Percentiles rank a stretch among this genome's conserved stretches.
phyloP scores from a whole-genome alignment of 2,329 filamentous ascomycete species.

The Macrophomina pseudophaseolina region DNA sequence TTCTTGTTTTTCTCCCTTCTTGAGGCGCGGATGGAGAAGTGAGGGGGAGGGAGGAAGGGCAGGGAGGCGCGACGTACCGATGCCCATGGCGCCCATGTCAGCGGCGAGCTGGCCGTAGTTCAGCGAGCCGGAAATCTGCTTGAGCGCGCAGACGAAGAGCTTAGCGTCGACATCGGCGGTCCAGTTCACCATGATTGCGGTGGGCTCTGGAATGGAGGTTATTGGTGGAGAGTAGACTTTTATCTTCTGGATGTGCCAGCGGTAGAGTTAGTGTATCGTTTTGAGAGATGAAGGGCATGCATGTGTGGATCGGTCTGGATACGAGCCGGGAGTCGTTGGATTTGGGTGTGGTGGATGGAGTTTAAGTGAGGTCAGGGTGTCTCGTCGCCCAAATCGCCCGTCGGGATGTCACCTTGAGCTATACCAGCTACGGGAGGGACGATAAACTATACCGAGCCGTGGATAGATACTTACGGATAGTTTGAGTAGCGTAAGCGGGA shows the following conservation, averaged over 20 bases:
- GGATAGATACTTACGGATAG: neutral
- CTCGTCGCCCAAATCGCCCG: neutral
- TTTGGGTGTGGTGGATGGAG: neutral
- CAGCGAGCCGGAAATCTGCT: conserved; percentile 22
- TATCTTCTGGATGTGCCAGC: neutral
- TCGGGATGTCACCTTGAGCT: neutral
- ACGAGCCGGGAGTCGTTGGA: neutral
- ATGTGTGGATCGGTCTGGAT: too few species aligned
- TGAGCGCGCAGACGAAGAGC: neutral
- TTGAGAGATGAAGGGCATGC: neutral
- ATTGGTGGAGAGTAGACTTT: neutral
- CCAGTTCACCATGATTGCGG: conserved; percentile 20
- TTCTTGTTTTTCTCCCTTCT: too few species aligned
- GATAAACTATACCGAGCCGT: neutral
- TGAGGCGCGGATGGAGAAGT: neutral
- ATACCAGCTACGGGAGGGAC: neutral
- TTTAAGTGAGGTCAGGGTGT: neutral
- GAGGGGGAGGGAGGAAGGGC: neutral
- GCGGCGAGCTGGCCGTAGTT: conserved; percentile 25
- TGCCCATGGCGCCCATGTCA: conserved; percentile 27
- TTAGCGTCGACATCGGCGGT: conserved; percentile 18
- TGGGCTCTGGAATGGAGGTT: neutral
- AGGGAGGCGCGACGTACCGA: neutral
- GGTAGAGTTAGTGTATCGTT: neutral
- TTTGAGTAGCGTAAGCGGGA: neutral